Base-by-base conservation (phyloP, 306 rosid species). In the Ceratonia siliqua region DNA sequence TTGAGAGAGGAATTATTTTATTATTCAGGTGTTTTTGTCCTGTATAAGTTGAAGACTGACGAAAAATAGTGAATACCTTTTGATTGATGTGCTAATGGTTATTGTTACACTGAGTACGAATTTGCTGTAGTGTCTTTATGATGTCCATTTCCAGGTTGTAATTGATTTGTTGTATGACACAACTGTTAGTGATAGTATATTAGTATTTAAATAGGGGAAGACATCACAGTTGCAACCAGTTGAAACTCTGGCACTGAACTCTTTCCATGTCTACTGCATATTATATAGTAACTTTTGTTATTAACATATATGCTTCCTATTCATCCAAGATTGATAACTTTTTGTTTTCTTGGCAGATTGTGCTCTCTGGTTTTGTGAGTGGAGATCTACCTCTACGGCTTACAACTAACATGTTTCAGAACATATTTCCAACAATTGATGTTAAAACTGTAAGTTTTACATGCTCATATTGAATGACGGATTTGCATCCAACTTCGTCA, bases 371-470 rank as follows among this genome's bases (percentile, higher is more conserved):
- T 78, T 95, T 95, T 75, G 90, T 91, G 50, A 85, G 84, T 36
- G 87, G 92, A 33, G 97, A 93, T 55, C 88, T 79, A 56, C 99
- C 84, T 79, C 81, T 95, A 42, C 82, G 78, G 79, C 97, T 92
- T 42, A 74, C 95, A 57, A 89, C 98, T 35, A 86, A 85, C 79
- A 89, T 90, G 89, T 95, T 95, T 79, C 95, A 89, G 87, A 92
- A 92, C 64, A 90, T 95, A 72, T 92, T 95, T 75, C 98, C 99
- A 24, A 87, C 98, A 79, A 92, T 95, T 83, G 98, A 95, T 66
- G 83, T 89, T 32, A 95, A 92, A 85, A 95, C 98, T n/a, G 99
- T 95, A 79, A 86, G 98, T 89, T 50, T 52, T 75, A 11, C 35
- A 62, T 43, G 25, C 7, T 33, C 58, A 22, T 33, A 25, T 30